Evolutionary conservation across 2,329 filamentous ascomycete species (phyloP).

Genomic region (Talaromyces atroroseus): DNA sequence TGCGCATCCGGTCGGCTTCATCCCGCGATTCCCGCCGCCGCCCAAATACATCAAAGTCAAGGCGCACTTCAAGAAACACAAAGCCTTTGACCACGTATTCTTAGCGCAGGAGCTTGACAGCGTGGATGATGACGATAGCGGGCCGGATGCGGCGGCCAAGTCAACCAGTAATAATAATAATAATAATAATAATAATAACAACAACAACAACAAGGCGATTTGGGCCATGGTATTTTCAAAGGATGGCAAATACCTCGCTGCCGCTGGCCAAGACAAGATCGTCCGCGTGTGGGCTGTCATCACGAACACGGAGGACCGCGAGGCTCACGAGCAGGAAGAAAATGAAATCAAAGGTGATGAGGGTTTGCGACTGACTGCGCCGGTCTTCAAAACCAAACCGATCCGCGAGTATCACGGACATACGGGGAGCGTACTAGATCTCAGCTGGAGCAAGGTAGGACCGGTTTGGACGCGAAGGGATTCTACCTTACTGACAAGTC

Average conservation of each 20-base stretch:
- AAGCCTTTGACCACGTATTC: conserved; percentile 82
- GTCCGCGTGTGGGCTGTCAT: conserved; percentile 88
- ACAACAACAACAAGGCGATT: conserved; percentile 56
- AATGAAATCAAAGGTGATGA: conserved; percentile 42
- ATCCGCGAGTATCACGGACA: conserved; percentile 78
- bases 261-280: conserved; percentile 81
- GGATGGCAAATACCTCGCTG: conserved; percentile 84
- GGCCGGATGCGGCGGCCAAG: no score
- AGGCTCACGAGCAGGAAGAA: conserved; percentile 66
- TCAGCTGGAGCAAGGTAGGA: conserved; percentile 87
- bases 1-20: conserved; percentile 72
- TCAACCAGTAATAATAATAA: no score
- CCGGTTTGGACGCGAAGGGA: no score
- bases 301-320: conserved; percentile 71
- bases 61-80: conserved; percentile 70
- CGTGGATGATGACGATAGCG: conserved; percentile 46
- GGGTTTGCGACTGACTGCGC: conserved; percentile 69
- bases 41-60: conserved; percentile 86
- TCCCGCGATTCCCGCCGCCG: conserved; percentile 80
- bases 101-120: conserved; percentile 82
- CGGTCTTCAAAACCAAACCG: conserved; percentile 78
- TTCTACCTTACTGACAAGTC: not conserved
- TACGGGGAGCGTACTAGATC: conserved; percentile 75
- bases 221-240: conserved; percentile 93
- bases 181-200: no score